Evolutionary conservation across 2,329 filamentous ascomycete species (phyloP).

Genomic region (Venturia aucupariae): DNA sequence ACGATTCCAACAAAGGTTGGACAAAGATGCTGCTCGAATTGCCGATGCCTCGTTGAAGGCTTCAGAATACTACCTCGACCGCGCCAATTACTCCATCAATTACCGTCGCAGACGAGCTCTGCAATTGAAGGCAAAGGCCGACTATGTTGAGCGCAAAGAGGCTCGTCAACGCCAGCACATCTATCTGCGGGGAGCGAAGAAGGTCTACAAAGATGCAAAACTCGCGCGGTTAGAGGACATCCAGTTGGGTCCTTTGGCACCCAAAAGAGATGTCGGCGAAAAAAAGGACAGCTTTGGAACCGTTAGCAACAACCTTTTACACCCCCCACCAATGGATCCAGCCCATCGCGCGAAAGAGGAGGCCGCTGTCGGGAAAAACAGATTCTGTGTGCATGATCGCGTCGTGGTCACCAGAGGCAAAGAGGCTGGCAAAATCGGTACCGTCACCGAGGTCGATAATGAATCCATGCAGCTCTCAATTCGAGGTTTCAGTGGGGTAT

Average conservation of each 20-base stretch:
- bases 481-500: constrained; percentile 33
- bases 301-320: constrained; percentile 6
- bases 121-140: not conserved
- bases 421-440: constrained; percentile 76
- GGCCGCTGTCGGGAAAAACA: constrained; percentile 19
- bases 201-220: constrained; percentile 40
- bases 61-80: not conserved
- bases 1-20: not conserved
- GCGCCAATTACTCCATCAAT: constrained; percentile 5
- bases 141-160: not conserved
- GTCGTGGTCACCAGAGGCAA: constrained; percentile 72
- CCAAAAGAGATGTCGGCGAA: constrained; percentile 61
- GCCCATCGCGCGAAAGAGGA: constrained; percentile 15
- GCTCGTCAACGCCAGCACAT: not conserved
- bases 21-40: not conserved
- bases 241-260: constrained; percentile 67
- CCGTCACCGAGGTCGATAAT: constrained; percentile 47
- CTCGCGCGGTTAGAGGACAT: constrained; percentile 63
- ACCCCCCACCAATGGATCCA: not conserved
- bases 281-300: constrained; percentile 51
- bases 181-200: constrained; percentile 25
- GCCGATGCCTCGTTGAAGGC: constrained; percentile 1
- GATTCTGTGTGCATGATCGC: constrained; percentile 52
- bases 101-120: not conserved
- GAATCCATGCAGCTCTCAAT: constrained; percentile 25